Evolutionary conservation across 164 flowering plant species (phyloP), one percentile per base, ranked within the genome.

Genomic region (Chloranthus sessilifolius): DNA sequence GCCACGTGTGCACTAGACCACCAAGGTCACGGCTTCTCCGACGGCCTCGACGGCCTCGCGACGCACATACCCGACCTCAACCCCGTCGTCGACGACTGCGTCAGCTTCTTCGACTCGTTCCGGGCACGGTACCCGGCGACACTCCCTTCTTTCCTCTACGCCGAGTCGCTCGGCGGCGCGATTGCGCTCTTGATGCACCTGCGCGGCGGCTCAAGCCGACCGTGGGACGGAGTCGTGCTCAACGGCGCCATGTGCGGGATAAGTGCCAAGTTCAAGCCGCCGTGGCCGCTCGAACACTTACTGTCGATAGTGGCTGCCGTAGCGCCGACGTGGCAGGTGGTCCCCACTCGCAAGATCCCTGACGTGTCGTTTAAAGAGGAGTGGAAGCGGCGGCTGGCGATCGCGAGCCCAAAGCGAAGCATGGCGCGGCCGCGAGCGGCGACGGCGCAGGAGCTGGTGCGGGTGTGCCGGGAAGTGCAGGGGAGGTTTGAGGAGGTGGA

Each of bases 241-340:
- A 86, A 84, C 61, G 99, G 97, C 10, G 95, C 99, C 19, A 86
- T 89, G 99, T 89, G 96, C 56, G 97, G 97, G 21, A 71, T 94
- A 14, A 86, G 92, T 68, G 70, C 74, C 20, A 86, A 84, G 69
- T 79, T 86, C 71, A 94, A 89, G 59, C 99, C 97, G 0, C 88
- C 92, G 29, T 94, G 99, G 99, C 99, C 97, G 41, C 50, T 94
- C 50, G 99, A 92, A 72, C 88, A 89, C 65, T 53, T 86, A 9
- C 78, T 92, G 10, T 67, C 60, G 10, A 0, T 76, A 5, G 86
- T 59, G 2, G 95, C 95, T 0, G 66, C 75, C 37, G 24, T 81
- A 20, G 44, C 71, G 8, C 95, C 95, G 2, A 86, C 95, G 5
- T 88, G 99, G 99, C 73, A 62, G 53, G 78, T 92, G 49, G 78